These are phyloP conservation scores for Fusarium stilboides DNA, from an alignment of 2,329 filamentous ascomycete species.

Conservation along the genomic window DNA sequence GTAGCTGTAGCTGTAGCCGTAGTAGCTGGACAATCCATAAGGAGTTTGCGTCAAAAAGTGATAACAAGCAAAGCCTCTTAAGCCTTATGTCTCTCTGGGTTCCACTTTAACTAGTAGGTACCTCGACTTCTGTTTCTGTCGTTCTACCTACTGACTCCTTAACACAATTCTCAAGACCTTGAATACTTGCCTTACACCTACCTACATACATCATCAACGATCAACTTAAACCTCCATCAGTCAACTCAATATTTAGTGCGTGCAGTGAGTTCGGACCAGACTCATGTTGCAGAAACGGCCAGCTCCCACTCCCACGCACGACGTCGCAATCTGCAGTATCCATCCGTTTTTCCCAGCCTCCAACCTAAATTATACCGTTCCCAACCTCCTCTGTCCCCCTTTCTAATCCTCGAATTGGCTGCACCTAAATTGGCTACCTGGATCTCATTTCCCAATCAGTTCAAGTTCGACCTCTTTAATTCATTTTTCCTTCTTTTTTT, in stretches of 20 bases:
- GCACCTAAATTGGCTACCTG: constrained; percentile 37
- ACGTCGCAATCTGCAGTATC: constrained; percentile 23
- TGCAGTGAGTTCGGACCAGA: constrained; percentile 29
- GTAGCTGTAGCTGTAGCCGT: too few species aligned
- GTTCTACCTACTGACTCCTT: not conserved
- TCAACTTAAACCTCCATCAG: constrained; percentile 3
- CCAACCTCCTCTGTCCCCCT: constrained; percentile 32
- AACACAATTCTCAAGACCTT: not conserved
- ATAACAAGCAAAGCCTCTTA: too few species aligned
- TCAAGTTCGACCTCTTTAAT: not conserved
- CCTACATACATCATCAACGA: constrained; percentile 22
- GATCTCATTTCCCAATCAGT: constrained; percentile 4
- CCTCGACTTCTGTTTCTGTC: not conserved
- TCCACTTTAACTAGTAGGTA: too few species aligned
- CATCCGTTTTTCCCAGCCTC: constrained; percentile 38
- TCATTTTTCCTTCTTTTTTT: constrained; percentile 3
- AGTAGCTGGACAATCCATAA: too few species aligned
- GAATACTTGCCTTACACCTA: not conserved
- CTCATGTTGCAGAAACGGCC: constrained; percentile 30
- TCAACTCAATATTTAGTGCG: constrained; percentile 15
- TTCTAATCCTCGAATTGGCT: constrained; percentile 19
- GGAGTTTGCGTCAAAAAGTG: too few species aligned
- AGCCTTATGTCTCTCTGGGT: too few species aligned
- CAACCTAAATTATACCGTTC: constrained; percentile 4
- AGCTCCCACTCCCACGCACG: not conserved